Evolutionary conservation across 2,329 filamentous ascomycete genomes (phyloP), one percentile per base, ranked within the genome.

Genomic region (Pestalotiopsis sp.): DNA sequence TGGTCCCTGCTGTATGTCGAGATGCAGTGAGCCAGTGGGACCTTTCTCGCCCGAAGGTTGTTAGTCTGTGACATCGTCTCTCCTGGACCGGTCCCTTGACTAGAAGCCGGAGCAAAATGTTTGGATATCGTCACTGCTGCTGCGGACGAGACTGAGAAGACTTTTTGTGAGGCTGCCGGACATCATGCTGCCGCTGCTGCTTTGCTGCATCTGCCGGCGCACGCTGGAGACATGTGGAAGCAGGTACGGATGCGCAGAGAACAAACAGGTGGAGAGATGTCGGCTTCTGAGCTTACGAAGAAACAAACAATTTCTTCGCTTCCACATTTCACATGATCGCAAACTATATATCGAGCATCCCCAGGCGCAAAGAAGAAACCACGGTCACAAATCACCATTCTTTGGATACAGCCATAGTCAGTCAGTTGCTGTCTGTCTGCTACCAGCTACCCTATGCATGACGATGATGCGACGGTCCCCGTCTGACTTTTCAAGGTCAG

Each of bases 1-100:
- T 63, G 60, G 52, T 63, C 60, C 60, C 60, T 63, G 60, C 26
- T 44, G 58, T 52, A 58, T 35, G 7, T 17, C 44, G 44, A 39
- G 24, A 61, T 20, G n/a, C 58, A 39, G 56, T 35, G 22, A 35
- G 22, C 17, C 11, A 14, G 22, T 26, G 22, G 44, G 22, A 58
- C 13, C 56, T 26, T 26, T n/a, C 22, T 26, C 24, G 26, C 26
- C 11, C 11, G n/a, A 38, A 38, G 9, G 20, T 35, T 35, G 58
- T 20, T 61, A 61, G 58, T 30, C 20, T 35, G 14, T 61, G 58
- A 39, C 58, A 61, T 30, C 22, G 14, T 38, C n/a, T 60, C 44
- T 52, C 20, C 26, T 60, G 24, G 55, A 13, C 20, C 24, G 20
- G 57, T 60, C 57, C 55, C 55, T 57, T 20, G 17, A 20, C 17